phyloP scores from a whole-genome alignment of 495 filamentous ascomycete genomes.

The Penicillium steckii region DNA sequence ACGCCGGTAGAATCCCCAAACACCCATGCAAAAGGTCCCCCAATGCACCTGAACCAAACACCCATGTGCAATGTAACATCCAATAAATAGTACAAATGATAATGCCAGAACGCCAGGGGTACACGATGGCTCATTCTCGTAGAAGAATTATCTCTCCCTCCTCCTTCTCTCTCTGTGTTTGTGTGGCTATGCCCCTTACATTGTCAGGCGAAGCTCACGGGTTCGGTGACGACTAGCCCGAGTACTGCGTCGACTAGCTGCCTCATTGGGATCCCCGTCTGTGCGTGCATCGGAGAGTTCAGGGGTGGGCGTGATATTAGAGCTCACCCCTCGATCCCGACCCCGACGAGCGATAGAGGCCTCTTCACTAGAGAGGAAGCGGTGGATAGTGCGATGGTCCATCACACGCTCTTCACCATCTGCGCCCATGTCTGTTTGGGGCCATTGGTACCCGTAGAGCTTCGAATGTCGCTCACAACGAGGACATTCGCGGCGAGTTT shows the following conservation, averaged over 20 bases:
- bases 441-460: slow-evolving; percentile 93
- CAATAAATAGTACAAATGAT: neutral
- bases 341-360: slow-evolving; percentile 50
- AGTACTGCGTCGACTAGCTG: slow-evolving; percentile 32
- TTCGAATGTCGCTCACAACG: slow-evolving; percentile 95
- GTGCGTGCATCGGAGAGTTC: slow-evolving; percentile 40
- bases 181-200: slow-evolving; percentile 25
- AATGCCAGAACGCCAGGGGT: neutral
- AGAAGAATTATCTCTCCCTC: too few relatives aligned
- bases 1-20: neutral
- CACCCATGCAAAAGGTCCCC: slow-evolving; percentile 3
- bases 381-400: slow-evolving; percentile 69
- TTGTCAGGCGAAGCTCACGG: slow-evolving; percentile 38
- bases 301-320: slow-evolving; percentile 36
- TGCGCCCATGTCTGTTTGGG: slow-evolving; percentile 81
- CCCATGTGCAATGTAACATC: slow-evolving; percentile 5
- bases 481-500: slow-evolving; percentile 78
- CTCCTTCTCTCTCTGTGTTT: neutral
- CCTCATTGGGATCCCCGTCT: slow-evolving; percentile 39
- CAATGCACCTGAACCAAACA: slow-evolving; percentile 9
- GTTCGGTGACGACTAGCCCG: slow-evolving; percentile 37
- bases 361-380: slow-evolving; percentile 66
- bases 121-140: neutral
- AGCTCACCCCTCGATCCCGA: slow-evolving; percentile 41
- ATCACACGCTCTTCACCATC: slow-evolving; percentile 77